These are phyloP conservation scores for Prosopis cineraria DNA, from an alignment of 306 rosid species.

Conservation along the genomic window DNA sequence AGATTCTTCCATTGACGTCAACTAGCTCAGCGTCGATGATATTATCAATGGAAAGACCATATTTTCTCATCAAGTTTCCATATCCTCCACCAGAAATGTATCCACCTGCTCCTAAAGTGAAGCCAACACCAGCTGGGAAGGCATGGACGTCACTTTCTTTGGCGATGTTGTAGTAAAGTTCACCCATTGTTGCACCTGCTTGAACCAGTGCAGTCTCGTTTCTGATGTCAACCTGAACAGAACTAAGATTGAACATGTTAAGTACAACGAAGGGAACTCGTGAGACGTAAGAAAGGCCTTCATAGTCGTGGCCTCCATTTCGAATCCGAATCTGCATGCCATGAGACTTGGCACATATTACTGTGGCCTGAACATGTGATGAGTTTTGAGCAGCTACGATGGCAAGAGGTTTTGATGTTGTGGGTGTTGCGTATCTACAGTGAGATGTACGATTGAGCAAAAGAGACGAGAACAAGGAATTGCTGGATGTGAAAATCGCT, in stretches of 20 bases:
- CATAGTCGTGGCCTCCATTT: constrained; percentile 49
- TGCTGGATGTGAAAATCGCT: constrained; percentile 9
- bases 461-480: constrained; percentile 9
- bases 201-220: constrained; percentile 17
- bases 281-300: constrained; percentile 39
- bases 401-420: constrained; percentile 37
- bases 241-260: constrained; percentile 30
- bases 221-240: neutral
- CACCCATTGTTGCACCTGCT: constrained; percentile 39
- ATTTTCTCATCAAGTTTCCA: constrained; percentile 73
- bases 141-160: constrained; percentile 4
- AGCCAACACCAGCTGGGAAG: constrained; percentile 61
- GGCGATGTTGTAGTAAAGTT: constrained; percentile 31
- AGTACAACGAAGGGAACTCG: constrained; percentile 25
- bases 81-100: constrained; percentile 82
- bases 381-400: constrained; percentile 10
- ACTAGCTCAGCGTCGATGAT: constrained; percentile 38
- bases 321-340: constrained; percentile 36
- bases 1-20: constrained; percentile 35
- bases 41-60: constrained; percentile 71
- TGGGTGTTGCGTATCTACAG: constrained; percentile 18
- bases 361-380: constrained; percentile 26
- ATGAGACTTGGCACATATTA: constrained; percentile 32
- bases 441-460: constrained; percentile 27
- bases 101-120: constrained; percentile 65